These are phyloP conservation scores for Filobasidium floriforme DNA, from an alignment of 768 basidiomycete genomes.

Conservation along the genomic window DNA sequence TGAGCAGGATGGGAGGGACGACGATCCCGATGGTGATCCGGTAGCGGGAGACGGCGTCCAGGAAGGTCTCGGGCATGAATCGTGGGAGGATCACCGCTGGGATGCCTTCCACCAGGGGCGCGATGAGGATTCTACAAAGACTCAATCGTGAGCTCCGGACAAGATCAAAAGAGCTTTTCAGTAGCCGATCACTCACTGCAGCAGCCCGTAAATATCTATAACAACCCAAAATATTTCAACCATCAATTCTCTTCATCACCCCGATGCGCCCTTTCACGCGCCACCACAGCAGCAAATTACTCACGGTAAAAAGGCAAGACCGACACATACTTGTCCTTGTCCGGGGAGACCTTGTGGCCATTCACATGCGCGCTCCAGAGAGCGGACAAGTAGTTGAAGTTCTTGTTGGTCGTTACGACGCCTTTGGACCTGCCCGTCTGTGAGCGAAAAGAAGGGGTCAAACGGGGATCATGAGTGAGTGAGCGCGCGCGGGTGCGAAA, in stretches of 20 bases:
- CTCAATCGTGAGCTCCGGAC: not conserved
- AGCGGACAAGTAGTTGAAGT: slow-evolving; percentile 51
- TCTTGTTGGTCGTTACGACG: slow-evolving; percentile 49
- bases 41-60: slow-evolving; percentile 60
- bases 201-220: slow-evolving; percentile 13
- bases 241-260: not conserved
- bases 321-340: slow-evolving; percentile 54
- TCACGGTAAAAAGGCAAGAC: slow-evolving; percentile 53
- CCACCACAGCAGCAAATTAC: not conserved
- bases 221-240: not conserved
- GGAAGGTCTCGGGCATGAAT: slow-evolving; percentile 66
- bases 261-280: not conserved
- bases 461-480: too few species aligned
- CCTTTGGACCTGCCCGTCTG: slow-evolving; percentile 40
- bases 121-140: slow-evolving; percentile 26
- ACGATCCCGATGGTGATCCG: slow-evolving; percentile 50
- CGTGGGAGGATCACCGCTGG: slow-evolving; percentile 49
- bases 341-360: slow-evolving; percentile 31
- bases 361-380: slow-evolving; percentile 52
- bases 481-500: not conserved
- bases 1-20: slow-evolving; percentile 70
- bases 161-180: not conserved
- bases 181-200: slow-evolving; percentile 2
- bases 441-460: not conserved
- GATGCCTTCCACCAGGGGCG: slow-evolving; percentile 34